Evolutionary conservation across 768 basidiomycete genomes (phyloP).

Genomic region (Russula lepida): DNA sequence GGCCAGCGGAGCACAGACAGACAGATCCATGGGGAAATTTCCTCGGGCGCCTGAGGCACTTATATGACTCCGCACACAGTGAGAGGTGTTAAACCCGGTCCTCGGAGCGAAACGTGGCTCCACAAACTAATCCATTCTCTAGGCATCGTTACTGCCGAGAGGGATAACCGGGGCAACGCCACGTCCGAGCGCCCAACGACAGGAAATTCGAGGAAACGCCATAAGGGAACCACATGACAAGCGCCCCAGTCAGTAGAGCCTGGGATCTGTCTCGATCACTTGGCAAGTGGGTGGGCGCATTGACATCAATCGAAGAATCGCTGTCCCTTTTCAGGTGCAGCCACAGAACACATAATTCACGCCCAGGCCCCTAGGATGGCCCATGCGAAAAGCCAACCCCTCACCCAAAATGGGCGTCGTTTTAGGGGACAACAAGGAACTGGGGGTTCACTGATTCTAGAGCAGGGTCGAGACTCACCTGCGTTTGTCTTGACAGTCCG

Average conservation of each 20-base stretch:
- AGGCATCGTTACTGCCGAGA: background rate
- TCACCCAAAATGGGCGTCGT: background rate
- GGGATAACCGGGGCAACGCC: background rate
- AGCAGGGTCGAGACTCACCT: slow-evolving; percentile 36
- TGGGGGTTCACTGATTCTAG: background rate
- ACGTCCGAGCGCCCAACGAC: background rate
- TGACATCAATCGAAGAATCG: background rate
- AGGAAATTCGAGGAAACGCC: background rate
- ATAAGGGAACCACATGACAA: background rate
- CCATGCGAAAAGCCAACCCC: background rate
- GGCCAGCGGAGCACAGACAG: background rate
- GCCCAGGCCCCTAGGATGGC: background rate
- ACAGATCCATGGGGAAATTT: slow-evolving; percentile 4
- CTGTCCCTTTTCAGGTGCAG: background rate
- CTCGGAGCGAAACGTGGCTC: slow-evolving; percentile 3
- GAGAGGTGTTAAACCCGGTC: background rate
- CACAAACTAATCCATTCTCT: background rate
- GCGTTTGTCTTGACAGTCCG: slow-evolving; percentile 48
- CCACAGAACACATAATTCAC: background rate
- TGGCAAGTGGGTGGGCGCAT: background rate
- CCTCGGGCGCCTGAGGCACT: background rate
- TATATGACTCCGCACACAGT: background rate
- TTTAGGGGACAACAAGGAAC: background rate
- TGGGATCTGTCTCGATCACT: slow-evolving; percentile 13
- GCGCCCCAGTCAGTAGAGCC: background rate